Conservation (phyloP, 352 stramenopile genomes). For the Hyaloperonospora arabidopsidis region DNA sequence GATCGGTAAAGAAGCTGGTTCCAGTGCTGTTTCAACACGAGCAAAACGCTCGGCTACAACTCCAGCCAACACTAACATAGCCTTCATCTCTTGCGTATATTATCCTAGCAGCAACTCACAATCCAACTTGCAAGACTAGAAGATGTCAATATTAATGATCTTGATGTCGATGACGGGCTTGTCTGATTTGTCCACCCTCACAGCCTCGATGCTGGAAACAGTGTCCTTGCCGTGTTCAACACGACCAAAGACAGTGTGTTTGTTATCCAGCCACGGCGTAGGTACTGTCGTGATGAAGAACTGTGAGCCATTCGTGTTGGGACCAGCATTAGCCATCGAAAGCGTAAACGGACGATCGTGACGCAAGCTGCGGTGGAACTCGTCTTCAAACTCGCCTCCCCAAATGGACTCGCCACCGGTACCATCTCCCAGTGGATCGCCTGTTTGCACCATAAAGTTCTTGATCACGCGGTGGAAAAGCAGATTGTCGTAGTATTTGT, state of each 20-base stretch:
- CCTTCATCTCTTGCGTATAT: too few relatives aligned
- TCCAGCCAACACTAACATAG: too few relatives aligned
- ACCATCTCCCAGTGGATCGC: slow-evolving; percentile 93
- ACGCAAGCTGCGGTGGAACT: slow-evolving; percentile 91
- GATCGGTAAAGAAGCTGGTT: too few relatives aligned
- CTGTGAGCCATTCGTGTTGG: slow-evolving; percentile 80
- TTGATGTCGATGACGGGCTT: slow-evolving; percentile 75
- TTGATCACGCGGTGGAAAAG: slow-evolving; percentile 99
- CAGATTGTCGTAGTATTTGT: slow-evolving; percentile 98
- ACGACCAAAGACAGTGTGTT: slow-evolving; percentile 91
- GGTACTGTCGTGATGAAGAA: slow-evolving; percentile 99
- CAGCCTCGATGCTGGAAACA: slow-evolving; percentile 92
- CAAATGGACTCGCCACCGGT: slow-evolving; percentile 98
- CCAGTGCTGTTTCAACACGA: too few relatives aligned
- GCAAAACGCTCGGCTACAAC: too few relatives aligned
- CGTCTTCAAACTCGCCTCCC: slow-evolving; percentile 98
- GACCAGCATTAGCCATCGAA: slow-evolving; percentile 95
- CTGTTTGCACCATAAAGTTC: slow-evolving; percentile 97
- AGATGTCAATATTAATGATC: slow-evolving; percentile 86
- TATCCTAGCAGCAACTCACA: too few relatives aligned
- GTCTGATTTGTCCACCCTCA: slow-evolving; percentile 81
- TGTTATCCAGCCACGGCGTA: slow-evolving; percentile 96
- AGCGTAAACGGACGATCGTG: slow-evolving; percentile 98
- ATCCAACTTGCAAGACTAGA: slow-evolving; percentile 49
- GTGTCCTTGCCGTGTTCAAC: slow-evolving; percentile 93